Evolutionary conservation across 371 early-diverging fungal species (phyloP), one percentile per base, ranked within the genome.

Genomic region (Funneliformis caledonium): DNA sequence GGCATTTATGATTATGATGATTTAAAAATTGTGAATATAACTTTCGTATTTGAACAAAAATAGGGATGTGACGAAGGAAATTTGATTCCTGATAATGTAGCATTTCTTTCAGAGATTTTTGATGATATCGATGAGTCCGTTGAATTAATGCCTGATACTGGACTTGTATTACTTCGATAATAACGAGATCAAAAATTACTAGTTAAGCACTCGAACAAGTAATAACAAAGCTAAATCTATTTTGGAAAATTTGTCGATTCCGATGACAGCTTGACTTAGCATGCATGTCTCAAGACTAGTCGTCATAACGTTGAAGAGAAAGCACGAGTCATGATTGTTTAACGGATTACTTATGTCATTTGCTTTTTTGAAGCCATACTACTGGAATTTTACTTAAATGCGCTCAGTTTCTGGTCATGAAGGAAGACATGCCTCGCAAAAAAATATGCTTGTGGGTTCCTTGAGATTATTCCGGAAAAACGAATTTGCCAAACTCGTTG

Each of bases 271-370:
- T 74, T 70, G 79, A 70, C 52, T 42, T 64, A 9, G n/a, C n/a
- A n/a, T n/a, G 22, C 43, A 48, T 76, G 82, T 73, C 80, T 74
- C 72, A 74, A 81, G 31, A 33, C 69, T 47, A 62, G 50, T 48
- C 81, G 84, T 62, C 61, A 81, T 37, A 26, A 60, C 33, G 61
- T 65, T 42, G 16, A 75, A 8, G 76, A 69, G 19, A 75, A 84
- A 50, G 76, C 19, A 62, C 31, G 31, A n/a, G n/a, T n/a, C n/a
- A n/a, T n/a, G n/a, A n/a, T n/a, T n/a, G n/a, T n/a, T n/a, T n/a
- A n/a, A n/a, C 85, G 1, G 80, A 83, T 68, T 83, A 84, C 50
- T 19, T 45, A 26, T 83, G 85, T 43, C 72, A 78, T 43, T 19
- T 84, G 83, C 68, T 67, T 80, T 4, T 83, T 83, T 70, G 10